Evolutionary conservation across 1,284 basidiomycete genomes (phyloP).

Genomic region (Athelia psychrophila): DNA sequence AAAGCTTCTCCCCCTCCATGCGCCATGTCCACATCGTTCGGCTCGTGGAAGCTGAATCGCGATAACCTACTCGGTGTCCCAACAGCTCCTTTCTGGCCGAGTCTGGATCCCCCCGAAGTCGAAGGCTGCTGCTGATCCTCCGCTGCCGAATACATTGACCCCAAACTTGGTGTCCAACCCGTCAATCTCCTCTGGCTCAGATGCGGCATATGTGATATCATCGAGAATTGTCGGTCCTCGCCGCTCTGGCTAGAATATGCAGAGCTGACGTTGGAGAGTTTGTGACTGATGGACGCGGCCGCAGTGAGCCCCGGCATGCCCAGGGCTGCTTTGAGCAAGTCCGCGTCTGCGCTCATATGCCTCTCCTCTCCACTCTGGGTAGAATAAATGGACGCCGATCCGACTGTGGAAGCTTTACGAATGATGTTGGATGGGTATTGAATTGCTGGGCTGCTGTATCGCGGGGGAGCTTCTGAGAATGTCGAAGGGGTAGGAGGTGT

Average conservation of each 20-base stretch:
- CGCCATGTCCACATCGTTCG: slow-evolving; percentile 6
- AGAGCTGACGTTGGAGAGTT: slow-evolving; percentile 25
- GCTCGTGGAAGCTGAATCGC: slow-evolving; percentile 9
- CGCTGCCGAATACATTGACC: slow-evolving; percentile 21
- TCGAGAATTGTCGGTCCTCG: slow-evolving; percentile 21
- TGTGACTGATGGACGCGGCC: slow-evolving; percentile 14
- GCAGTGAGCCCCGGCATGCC: slow-evolving; percentile 9
- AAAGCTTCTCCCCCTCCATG: slow-evolving; percentile 10
- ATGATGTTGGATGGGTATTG: slow-evolving; percentile 5
- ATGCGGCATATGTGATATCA: not conserved
- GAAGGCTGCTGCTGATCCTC: not conserved
- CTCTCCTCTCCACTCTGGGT: slow-evolving; percentile 34
- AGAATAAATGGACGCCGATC: slow-evolving; percentile 33
- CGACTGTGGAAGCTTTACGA: slow-evolving; percentile 29
- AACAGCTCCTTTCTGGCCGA: not conserved
- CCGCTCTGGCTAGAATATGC: slow-evolving; percentile 31
- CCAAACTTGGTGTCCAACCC: slow-evolving; percentile 18
- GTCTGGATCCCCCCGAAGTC: not conserved
- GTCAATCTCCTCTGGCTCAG: slow-evolving; percentile 12
- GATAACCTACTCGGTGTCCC: slow-evolving; percentile 9
- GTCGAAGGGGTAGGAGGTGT: slow-evolving; percentile 2
- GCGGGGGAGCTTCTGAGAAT: not conserved
- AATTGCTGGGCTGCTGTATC: too few species aligned
- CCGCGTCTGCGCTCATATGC: slow-evolving; percentile 24
- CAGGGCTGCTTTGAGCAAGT: slow-evolving; percentile 30